Conservation (phyloP, 2,329 filamentous ascomycete genomes). For the Hypomyces rosellus region DNA sequence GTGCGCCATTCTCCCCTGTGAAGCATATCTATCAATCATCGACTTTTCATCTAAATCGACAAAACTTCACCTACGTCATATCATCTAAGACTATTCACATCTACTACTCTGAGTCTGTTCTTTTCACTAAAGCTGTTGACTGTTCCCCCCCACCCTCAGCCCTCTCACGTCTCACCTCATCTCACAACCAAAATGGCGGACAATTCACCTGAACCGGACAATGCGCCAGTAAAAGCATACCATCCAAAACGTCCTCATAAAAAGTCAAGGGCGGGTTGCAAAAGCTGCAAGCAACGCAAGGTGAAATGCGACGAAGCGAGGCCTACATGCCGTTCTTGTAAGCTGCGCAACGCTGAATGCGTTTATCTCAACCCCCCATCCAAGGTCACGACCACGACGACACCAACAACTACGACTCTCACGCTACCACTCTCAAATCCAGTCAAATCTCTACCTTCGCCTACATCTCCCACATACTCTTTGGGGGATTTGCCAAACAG, state of each 20-base stretch:
- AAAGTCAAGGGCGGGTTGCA: slow-evolving; percentile 48
- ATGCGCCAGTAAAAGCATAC: slow-evolving; percentile 19
- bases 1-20: too few species aligned
- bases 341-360: slow-evolving; percentile 41
- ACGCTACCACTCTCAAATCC: not conserved
- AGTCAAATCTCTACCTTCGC: slow-evolving; percentile 3
- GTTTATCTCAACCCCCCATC: slow-evolving; percentile 30
- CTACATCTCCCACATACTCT: not conserved
- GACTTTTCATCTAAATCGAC: too few species aligned
- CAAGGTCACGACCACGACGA: slow-evolving; percentile 1
- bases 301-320: slow-evolving; percentile 49
- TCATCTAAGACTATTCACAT: too few species aligned
- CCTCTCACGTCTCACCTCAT: not conserved
- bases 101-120: too few species aligned
- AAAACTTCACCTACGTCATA: too few species aligned
- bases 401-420: slow-evolving; percentile 6
- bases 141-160: not conserved
- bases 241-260: slow-evolving; percentile 47
- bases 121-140: too few species aligned
- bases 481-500: too few species aligned
- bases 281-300: slow-evolving; percentile 49
- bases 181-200: slow-evolving; percentile 1
- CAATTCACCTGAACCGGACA: not conserved
- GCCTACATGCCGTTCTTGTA: slow-evolving; percentile 45
- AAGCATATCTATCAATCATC: too few species aligned